phyloP scores from a whole-genome alignment of 345 rosid species.

The Gossypium thurberi region DNA sequence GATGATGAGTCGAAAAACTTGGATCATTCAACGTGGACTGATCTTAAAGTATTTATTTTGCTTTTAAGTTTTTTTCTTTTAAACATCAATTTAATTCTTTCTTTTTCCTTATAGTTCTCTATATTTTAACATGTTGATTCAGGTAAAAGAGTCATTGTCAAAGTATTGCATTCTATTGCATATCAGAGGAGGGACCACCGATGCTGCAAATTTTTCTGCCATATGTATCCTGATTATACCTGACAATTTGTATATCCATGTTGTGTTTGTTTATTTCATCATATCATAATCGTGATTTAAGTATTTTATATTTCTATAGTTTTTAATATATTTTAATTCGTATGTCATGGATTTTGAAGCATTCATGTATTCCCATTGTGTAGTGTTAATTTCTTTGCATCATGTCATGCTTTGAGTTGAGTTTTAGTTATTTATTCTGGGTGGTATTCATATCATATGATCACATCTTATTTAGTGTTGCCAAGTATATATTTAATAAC shows the following conservation, averaged over 20 bases:
- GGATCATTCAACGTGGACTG: conserved; percentile 59
- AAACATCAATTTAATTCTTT: not conserved
- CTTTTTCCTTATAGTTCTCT: not conserved
- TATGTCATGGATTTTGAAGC: too few species aligned
- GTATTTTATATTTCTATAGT: too few species aligned
- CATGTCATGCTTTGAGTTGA: too few species aligned
- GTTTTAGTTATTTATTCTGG: too few species aligned
- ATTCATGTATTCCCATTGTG: too few species aligned
- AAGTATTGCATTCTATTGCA: conserved; percentile 75
- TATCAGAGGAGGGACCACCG: conserved; percentile 47
- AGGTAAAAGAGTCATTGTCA: conserved; percentile 69
- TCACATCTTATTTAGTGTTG: too few species aligned
- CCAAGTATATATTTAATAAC: not conserved
- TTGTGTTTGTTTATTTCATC: too few species aligned
- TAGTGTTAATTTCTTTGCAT: too few species aligned
- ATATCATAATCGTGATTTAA: too few species aligned
- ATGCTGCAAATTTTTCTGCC: conserved; percentile 60
- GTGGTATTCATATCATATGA: too few species aligned
- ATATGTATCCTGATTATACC: conserved; percentile 70
- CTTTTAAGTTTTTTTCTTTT: not conserved
- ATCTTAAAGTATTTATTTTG: conserved; percentile 20
- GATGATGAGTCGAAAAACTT: conserved; percentile 45
- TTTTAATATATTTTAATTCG: too few species aligned
- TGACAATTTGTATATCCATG: too few species aligned
- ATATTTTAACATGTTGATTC: conserved; percentile 6